A percentile compares a stretch with the other conserved stretches of the same genome.
phyloP scores from a whole-genome alignment of 2,329 filamentous ascomycete species.

The Nemania sp. region DNA sequence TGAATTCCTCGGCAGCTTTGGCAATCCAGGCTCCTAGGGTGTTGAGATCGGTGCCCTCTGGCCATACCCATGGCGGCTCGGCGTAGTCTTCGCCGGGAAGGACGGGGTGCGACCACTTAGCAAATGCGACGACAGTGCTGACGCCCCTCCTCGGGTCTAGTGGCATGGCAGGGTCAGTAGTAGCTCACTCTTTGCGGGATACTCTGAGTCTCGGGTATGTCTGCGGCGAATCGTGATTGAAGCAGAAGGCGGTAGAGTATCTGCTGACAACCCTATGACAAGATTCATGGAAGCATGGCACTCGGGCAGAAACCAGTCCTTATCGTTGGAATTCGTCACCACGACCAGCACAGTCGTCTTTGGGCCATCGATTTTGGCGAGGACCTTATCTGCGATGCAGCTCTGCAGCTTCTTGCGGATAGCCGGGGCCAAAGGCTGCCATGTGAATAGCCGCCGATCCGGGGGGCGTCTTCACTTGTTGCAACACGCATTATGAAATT shows the following conservation, averaged over 20 bases:
- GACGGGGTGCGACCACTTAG: neutral
- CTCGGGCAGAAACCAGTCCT: neutral
- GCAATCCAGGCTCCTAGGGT: neutral
- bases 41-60: neutral
- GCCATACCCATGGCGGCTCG: neutral
- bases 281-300: neutral
- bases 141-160: neutral
- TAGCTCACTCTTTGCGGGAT: neutral
- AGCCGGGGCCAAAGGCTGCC: neutral
- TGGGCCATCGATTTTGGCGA: neutral
- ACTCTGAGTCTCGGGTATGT: too few species aligned
- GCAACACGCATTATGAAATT: neutral
- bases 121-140: neutral
- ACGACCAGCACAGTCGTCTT: neutral
- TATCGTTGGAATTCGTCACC: neutral
- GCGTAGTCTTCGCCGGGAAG: neutral
- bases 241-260: too few species aligned
- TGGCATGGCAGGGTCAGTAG: neutral
- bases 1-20: neutral
- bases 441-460: neutral
- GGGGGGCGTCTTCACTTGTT: neutral
- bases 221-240: too few species aligned
- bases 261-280: neutral
- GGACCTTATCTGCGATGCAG: neutral
- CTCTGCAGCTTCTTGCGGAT: neutral